Evolutionary conservation across 331 rosid genomes (phyloP), one percentile per base, ranked within the genome.

Genomic region (Ulmus americana): DNA sequence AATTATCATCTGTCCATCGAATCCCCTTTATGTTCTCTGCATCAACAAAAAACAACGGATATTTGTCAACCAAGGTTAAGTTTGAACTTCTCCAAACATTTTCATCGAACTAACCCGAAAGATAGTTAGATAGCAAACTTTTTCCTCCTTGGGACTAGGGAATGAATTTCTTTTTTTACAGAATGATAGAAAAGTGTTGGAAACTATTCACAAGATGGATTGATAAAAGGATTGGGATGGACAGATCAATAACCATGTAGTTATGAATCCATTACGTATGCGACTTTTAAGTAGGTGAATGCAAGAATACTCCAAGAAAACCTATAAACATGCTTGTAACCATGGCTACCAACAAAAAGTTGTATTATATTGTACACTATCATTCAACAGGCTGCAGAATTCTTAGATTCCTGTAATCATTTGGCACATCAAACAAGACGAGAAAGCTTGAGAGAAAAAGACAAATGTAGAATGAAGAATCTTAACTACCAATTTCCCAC

Each of bases 31-130:
- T 38, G 65, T 8, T 22, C 48, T 18, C 77, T 62, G 73, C 78
- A 57, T 53, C 67, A 74, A 45, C 56, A 66, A 57, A 69, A 57
- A 73, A 66, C 62, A 49, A 16, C 11, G 15, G 52, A 39, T 28
- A 8, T 22, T 11, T 13, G 39, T 65, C 43, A 61, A 22, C 59
- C 49, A 50, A 53, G 15, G 42, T 4, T 71, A 61, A 18, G 43
- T 52, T 47, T 5, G 9, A 9, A 42, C 11, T 41, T 50, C 43
- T 43, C 16, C 15, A 42, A 44, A 61, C 45, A 10, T 8, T 61
- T 53, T 2, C 18, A 45, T 35, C 51, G 44, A 14, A 41, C 13
- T 44, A 39, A 14, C 53, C 51, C 28, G 13, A 22, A 39, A 54
- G 16, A 46, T 46, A 28, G 20, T 39, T 7, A 3, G 1, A 40